A percentile compares a stretch with the other conserved stretches of the same genome.
phyloP scores from a whole-genome alignment of 2,329 filamentous ascomycete genomes.

The Phialophora verrucosa region DNA sequence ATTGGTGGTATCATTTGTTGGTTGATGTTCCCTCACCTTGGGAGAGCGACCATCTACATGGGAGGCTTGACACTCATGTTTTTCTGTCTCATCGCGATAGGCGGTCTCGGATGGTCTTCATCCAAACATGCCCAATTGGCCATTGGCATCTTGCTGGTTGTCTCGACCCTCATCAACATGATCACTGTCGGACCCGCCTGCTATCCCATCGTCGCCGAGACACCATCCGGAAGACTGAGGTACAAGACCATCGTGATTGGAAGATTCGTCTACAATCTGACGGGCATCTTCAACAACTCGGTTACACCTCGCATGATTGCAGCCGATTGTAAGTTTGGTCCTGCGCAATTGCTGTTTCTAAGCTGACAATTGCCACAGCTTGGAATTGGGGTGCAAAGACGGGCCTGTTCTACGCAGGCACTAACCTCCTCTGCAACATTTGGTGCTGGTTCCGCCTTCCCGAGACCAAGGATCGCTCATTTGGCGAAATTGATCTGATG shows the following conservation, averaged over 20 bases:
- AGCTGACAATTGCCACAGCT: conserved; percentile 11
- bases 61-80: conserved; percentile 50
- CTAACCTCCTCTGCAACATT: conserved; percentile 40
- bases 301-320: conserved; percentile 44
- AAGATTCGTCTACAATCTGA: conserved; percentile 58
- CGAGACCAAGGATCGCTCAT: conserved; percentile 35
- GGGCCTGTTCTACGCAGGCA: conserved; percentile 45
- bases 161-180: conserved; percentile 63
- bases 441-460: conserved; percentile 44
- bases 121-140: conserved; percentile 41
- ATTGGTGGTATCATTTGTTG: conserved; percentile 50
- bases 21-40: conserved; percentile 50
- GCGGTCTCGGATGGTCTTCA: conserved; percentile 42
- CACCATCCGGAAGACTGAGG: conserved; percentile 61
- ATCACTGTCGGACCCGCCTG: conserved; percentile 61
- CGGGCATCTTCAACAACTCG: conserved; percentile 54
- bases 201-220: conserved; percentile 60
- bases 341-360: not conserved
- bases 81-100: conserved; percentile 46
- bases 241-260: conserved; percentile 63
- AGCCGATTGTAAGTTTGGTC: conserved; percentile 23
- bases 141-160: conserved; percentile 50
- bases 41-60: conserved; percentile 52
- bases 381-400: conserved; percentile 45
- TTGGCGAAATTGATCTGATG: conserved; percentile 31